Percentiles rank a stretch among this genome's conserved stretches.
phyloP scores from a whole-genome alignment of 2,329 filamentous ascomycete genomes.

The Epichloe hybrida region DNA sequence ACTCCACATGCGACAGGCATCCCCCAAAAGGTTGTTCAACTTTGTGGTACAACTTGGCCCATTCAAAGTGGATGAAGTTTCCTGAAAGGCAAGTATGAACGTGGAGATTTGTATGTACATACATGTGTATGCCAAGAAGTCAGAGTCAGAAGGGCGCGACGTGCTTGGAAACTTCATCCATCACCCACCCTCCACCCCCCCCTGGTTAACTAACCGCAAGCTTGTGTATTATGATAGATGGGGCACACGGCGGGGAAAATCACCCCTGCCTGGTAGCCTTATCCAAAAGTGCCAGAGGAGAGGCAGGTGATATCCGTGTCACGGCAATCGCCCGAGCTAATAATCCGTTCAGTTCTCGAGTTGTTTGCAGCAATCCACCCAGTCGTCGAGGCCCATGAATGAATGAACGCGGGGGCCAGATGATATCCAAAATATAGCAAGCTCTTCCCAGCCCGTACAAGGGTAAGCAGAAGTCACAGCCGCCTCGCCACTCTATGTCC shows the following conservation, averaged over 20 bases:
- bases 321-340: not conserved
- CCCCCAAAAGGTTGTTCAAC: not conserved
- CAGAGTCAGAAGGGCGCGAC: not conserved
- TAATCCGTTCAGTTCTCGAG: not conserved
- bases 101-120: not conserved
- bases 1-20: slow-evolving; percentile 1
- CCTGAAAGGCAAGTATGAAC: not conserved
- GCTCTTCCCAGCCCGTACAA: not conserved
- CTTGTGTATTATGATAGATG: not conserved
- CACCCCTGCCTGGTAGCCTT: slow-evolving; percentile 3
- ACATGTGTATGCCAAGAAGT: not conserved
- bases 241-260: slow-evolving; percentile 2
- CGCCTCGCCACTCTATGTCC: not conserved
- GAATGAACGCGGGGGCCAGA: not conserved
- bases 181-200: not conserved
- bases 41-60: not conserved
- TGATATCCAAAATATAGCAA: not conserved
- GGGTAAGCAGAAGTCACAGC: not conserved
- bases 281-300: not conserved
- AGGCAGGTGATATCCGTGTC: not conserved
- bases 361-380: not conserved
- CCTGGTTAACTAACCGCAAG: not conserved
- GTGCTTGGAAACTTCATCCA: slow-evolving; percentile 3
- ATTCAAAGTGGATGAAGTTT: slow-evolving; percentile 1
- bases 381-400: not conserved